Evolutionary conservation across 1,139 yeast species (phyloP).

Genomic region (Hemisphaericaspora subhashii): DNA sequence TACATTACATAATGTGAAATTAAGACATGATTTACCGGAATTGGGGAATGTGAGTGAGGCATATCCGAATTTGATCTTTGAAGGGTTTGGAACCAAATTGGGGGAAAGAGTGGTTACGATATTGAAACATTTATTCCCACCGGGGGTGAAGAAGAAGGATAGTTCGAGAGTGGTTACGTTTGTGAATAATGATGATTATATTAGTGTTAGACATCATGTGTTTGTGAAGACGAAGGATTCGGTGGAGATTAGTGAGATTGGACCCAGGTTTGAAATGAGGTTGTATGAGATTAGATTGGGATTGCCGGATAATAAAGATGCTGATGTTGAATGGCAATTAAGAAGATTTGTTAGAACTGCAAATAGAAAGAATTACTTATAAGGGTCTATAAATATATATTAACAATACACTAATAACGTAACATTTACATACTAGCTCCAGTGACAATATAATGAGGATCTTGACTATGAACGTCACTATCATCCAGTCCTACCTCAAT

Average conservation of each 20-base stretch:
- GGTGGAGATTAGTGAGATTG: conserved; percentile 93
- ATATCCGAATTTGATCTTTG: conserved; percentile 91
- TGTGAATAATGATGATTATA: conserved; percentile 86
- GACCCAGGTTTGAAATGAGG: conserved; percentile 98
- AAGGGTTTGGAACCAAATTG: conserved; percentile 78
- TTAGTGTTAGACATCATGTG: conserved; percentile 92
- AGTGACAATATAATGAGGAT: conserved; percentile 13
- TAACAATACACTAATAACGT: background rate
- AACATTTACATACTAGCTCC: background rate
- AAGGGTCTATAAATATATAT: conserved; percentile 4
- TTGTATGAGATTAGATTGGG: conserved; percentile 86
- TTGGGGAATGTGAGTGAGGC: conserved; percentile 89
- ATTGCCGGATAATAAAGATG: conserved; percentile 90
- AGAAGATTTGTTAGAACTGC: conserved; percentile 94
- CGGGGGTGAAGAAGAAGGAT: conserved; percentile 94
- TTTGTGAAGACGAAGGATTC: conserved; percentile 85
- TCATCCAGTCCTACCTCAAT: background rate
- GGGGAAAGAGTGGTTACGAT: conserved; percentile 83
- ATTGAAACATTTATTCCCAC: conserved; percentile 88
- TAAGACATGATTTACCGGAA: conserved; percentile 88
- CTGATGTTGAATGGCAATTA: conserved; percentile 97
- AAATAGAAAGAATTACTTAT: conserved; percentile 84
- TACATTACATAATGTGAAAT: conserved; percentile 89
- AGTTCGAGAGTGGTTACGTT: conserved; percentile 83
- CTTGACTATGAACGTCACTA: conserved; percentile 7